phyloP scores from a whole-genome alignment of 768 basidiomycete species.

The Agrocybe praecox region DNA sequence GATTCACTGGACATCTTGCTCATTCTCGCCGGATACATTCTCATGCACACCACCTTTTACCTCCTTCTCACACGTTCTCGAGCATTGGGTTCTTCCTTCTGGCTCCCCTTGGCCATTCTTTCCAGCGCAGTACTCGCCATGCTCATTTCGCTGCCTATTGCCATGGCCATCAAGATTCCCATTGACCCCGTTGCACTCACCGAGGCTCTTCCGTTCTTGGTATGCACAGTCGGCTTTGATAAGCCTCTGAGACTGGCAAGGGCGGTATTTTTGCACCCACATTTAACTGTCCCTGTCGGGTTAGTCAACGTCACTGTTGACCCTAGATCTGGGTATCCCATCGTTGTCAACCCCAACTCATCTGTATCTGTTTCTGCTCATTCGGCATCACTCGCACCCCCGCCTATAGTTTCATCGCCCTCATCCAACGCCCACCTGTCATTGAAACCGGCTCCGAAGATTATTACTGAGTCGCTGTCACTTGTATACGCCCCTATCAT shows the following conservation, averaged over 20 bases:
- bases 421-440: slow-evolving; percentile 11
- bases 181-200: slow-evolving; percentile 93
- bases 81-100: slow-evolving; percentile 71
- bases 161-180: slow-evolving; percentile 72
- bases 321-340: slow-evolving; percentile 14
- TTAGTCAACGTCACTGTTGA: neutral
- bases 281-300: slow-evolving; percentile 18
- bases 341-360: slow-evolving; percentile 2
- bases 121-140: slow-evolving; percentile 83
- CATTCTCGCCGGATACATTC: slow-evolving; percentile 88
- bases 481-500: slow-evolving; percentile 83
- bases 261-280: slow-evolving; percentile 81
- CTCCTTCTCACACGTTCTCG: slow-evolving; percentile 88
- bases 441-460: slow-evolving; percentile 78
- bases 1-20: slow-evolving; percentile 95
- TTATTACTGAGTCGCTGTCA: slow-evolving; percentile 83
- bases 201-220: slow-evolving; percentile 96
- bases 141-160: slow-evolving; percentile 80
- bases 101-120: slow-evolving; percentile 68
- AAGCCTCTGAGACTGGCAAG: slow-evolving; percentile 92
- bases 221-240: slow-evolving; percentile 97
- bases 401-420: slow-evolving; percentile 32
- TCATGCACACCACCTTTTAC: slow-evolving; percentile 96
- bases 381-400: slow-evolving; percentile 28
- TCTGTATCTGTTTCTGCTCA: slow-evolving; percentile 9